These are phyloP conservation scores for Ecytonucleospora hepatopenaei DNA, from an alignment of 371 early-diverging fungal genomes.

Conservation along the genomic window DNA sequence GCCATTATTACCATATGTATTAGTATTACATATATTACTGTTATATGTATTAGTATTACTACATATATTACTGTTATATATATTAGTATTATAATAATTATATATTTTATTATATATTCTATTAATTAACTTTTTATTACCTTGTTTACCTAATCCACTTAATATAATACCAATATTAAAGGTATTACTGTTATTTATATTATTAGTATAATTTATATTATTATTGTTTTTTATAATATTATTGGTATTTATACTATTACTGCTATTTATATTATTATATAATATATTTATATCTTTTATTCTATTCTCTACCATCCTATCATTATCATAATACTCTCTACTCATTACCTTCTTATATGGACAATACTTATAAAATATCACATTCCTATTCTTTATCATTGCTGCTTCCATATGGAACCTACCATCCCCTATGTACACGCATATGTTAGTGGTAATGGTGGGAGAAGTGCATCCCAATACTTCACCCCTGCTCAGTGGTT, in stretches of 20 bases:
- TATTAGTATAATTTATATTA: constrained; percentile 31
- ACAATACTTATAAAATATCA: constrained; percentile 85
- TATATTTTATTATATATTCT: too few species aligned
- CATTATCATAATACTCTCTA: constrained; percentile 77
- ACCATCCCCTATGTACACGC: constrained; percentile 73
- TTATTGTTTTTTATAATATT: constrained; percentile 70
- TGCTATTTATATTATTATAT: constrained; percentile 73
- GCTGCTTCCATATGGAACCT: constrained; percentile 95
- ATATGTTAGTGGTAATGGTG: constrained; percentile 61
- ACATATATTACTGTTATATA: too few species aligned
- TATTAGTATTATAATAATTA: too few species aligned
- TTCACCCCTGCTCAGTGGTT: constrained; percentile 88
- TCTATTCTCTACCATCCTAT: constrained; percentile 72
- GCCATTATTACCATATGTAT: constrained; percentile 25
- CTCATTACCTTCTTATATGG: constrained; percentile 82
- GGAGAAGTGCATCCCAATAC: constrained; percentile 97
- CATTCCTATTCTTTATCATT: constrained; percentile 87
- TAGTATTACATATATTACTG: too few species aligned
- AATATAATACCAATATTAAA: constrained; percentile 73
- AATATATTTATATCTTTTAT: constrained; percentile 59
- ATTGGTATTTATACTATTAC: constrained; percentile 92
- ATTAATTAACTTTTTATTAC: constrained; percentile 74
- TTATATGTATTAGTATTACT: too few species aligned
- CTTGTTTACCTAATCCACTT: constrained; percentile 94
- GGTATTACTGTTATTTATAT: constrained; percentile 61